Base-by-base conservation (phyloP, 1,139 yeast genomes). In the Pichia sp. region DNA sequence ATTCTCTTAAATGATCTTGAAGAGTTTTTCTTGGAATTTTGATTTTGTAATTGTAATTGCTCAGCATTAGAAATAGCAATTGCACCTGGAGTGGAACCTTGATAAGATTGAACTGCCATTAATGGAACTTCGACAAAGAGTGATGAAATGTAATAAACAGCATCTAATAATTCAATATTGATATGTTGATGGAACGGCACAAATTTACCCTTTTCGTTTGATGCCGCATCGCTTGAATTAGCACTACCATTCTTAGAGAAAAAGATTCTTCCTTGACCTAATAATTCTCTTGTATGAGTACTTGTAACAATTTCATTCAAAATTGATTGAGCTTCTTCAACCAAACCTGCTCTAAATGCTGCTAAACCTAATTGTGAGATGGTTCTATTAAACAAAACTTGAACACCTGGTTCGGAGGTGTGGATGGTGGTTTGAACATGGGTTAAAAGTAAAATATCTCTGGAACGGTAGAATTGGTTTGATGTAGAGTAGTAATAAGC, bases 101-200 rank as follows among this genome's bases (percentile, higher is more conserved):
- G 52, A 36, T 51, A 51, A 26, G 50, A 41, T 39, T 42, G 45
- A 38, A 51, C 42, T 29, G 86, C 85, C 75, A 88, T 80, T 58
- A 79, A 79, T 41, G 99, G 98, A 51, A 92, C 83, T 70, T 94
- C 98, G 58, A 87, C 78, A 62, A 94, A 77, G 66, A 94, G 73
- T 38, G 96, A 86, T 51, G 90, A 75, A 10, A 97, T 92, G 73
- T 88, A 78, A 72, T 85, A 90, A 47, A 86, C 95, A 64, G 95
- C 85, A 69, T 94, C 98, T 58, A 94, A 76, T 58, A 94, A 78
- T 71, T 94, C 98, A 59, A 90, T 73, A 67, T 94, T 94, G 65
- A 94, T 88, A 69, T 94, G 99, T 84, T 87, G 90, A 69, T 94
- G 98, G 84, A 85, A 94, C 49, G 99, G 99, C 62, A 92, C 75